Percentiles rank a stretch among this genome's conserved stretches.
phyloP scores from a whole-genome alignment of 169 alveolate genomes.

The Babesia bovis region DNA sequence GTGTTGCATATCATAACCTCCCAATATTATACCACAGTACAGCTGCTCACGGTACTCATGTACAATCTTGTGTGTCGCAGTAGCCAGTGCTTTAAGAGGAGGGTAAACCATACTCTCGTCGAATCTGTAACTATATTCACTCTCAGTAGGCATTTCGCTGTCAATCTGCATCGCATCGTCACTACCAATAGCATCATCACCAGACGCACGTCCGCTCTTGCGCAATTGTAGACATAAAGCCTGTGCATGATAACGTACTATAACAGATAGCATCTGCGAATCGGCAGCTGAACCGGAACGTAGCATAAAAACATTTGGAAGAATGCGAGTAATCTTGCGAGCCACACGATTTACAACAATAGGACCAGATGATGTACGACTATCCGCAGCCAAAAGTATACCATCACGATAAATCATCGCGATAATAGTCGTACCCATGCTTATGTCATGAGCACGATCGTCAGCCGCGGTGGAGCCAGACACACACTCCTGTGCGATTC shows the following conservation, averaged over 20 bases:
- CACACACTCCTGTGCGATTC: conserved; percentile 12
- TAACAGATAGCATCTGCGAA: conserved; percentile 86
- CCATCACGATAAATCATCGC: conserved; percentile 89
- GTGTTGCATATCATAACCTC: conserved; percentile 85
- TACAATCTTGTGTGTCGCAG: conserved; percentile 75
- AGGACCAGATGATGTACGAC: conserved; percentile 92
- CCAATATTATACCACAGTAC: conserved; percentile 87
- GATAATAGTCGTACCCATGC: conserved; percentile 89
- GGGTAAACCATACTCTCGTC: conserved; percentile 66
- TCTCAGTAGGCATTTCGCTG: conserved; percentile 20
- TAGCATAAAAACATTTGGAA: conserved; percentile 87
- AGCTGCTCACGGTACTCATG: conserved; percentile 85
- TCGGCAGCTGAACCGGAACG: conserved; percentile 95
- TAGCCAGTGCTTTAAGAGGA: conserved; percentile 75
- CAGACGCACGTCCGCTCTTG: conserved; percentile 69
- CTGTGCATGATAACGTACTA: conserved; percentile 78
- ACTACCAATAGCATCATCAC: conserved; percentile 67
- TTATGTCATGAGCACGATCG: conserved; percentile 62
- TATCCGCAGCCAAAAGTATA: conserved; percentile 91
- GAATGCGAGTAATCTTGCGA: conserved; percentile 85
- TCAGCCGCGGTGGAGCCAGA: conserved; percentile 5
- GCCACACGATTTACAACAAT: conserved; percentile 89
- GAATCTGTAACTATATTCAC: conserved; percentile 46
- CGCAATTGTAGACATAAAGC: conserved; percentile 84
- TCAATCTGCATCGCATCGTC: conserved; percentile 43